Percentiles rank a stretch among this genome's conserved stretches.
These are phyloP conservation scores for Sporothrix humicola DNA, from an alignment of 2,329 filamentous ascomycete genomes.

Conservation along the genomic window DNA sequence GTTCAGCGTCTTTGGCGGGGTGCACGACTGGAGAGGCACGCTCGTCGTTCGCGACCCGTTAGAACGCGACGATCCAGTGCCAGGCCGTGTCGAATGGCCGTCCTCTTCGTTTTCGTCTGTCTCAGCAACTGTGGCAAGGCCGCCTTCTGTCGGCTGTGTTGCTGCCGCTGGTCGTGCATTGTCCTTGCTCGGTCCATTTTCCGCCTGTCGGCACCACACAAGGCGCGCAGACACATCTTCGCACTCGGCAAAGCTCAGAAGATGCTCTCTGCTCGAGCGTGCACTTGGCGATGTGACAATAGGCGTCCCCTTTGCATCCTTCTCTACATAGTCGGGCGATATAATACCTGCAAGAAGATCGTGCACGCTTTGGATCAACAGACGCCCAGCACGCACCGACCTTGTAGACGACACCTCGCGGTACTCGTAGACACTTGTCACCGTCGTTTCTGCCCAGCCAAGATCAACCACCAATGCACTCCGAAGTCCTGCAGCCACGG, in stretches of 20 bases:
- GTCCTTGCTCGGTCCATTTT: constrained; percentile 39
- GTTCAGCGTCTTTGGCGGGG: constrained; percentile 60
- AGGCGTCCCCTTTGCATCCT: constrained; percentile 40
- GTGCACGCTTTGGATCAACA: constrained; percentile 72
- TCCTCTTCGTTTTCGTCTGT: constrained; percentile 57
- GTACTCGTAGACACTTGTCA: constrained; percentile 90
- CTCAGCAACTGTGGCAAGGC: constrained; percentile 60
- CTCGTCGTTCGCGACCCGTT: constrained; percentile 39
- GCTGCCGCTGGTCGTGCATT: constrained; percentile 34
- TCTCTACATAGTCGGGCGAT: constrained; percentile 38
- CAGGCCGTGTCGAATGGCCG: constrained; percentile 12
- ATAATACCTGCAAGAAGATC: constrained; percentile 59
- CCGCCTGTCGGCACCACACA: constrained; percentile 71
- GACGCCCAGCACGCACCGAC: constrained; percentile 75
- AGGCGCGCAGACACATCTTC: constrained; percentile 78
- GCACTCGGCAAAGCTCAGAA: constrained; percentile 75
- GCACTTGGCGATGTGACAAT: not conserved
- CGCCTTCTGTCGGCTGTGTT: constrained; percentile 40
- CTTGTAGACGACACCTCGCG: constrained; percentile 75
- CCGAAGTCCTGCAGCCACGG: constrained; percentile 80
- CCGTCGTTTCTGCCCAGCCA: constrained; percentile 87
- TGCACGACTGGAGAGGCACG: constrained; percentile 54
- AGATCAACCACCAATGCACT: constrained; percentile 88
- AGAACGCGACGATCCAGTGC: constrained; percentile 42
- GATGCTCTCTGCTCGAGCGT: constrained; percentile 25